Base-by-base conservation (phyloP, 73 alveolate genomes). In the Paramecium sonneborni region DNA sequence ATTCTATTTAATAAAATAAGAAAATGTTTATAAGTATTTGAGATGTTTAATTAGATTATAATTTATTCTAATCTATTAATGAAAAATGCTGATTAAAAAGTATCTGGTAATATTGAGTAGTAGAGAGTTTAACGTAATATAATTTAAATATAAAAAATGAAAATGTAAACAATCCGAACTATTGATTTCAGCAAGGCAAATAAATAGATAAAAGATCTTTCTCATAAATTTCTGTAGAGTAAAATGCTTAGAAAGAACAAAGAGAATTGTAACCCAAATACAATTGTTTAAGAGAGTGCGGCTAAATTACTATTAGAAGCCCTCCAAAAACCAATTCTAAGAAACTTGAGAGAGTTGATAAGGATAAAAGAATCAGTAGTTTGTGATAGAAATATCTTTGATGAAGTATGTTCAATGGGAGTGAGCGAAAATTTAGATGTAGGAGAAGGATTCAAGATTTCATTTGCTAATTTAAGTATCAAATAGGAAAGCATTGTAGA, bases 81-180 rank as follows among this genome's bases (percentile, higher is more conserved):
- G n/a, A n/a, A n/a, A n/a, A n/a, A n/a, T n/a, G n/a, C n/a, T n/a
- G n/a, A n/a, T n/a, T n/a, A n/a, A n/a, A n/a, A n/a, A n/a, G n/a
- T n/a, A n/a, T n/a, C n/a, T n/a, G n/a, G n/a, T n/a, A n/a, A n/a
- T n/a, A n/a, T n/a, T n/a, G n/a, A n/a, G n/a, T n/a, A n/a, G n/a
- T n/a, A n/a, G n/a, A n/a, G 68, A 62, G 84, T 62, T 62, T 62
- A 62, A 62, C 84, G 84, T 62, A 11, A 62, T 62, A 62, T 62
- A 62, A 30, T 62, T 62, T 62, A 62, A 62, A 30, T 62, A 52
- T 52, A 52, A 52, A 62, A 62, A 11, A 62, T 62, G 84, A 62
- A 62, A 62, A 12, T 62, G 44, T 32, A 62, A 62, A 62, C 39
- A 30, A 32, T 62, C 24, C 48, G 84, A 26, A 62, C 84, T 12